phyloP scores from a whole-genome alignment of 148 eudicot species.

The Camellia granthamiana region DNA sequence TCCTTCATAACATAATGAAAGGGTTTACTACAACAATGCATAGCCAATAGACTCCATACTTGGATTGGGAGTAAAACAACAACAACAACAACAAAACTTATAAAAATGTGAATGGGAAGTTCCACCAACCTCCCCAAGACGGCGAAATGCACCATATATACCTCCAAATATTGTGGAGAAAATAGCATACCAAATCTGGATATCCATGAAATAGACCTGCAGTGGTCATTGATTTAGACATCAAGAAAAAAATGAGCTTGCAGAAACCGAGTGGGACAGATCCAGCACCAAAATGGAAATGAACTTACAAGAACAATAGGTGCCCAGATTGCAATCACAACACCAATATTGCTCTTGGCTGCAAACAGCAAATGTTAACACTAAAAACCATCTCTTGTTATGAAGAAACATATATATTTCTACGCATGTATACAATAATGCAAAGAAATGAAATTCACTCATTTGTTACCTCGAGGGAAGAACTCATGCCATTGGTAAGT shows the following conservation, averaged over 20 bases:
- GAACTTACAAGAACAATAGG: constrained; percentile 59
- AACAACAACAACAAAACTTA: neutral
- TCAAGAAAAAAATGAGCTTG: neutral
- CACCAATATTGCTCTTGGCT: constrained; percentile 64
- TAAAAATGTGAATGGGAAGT: constrained; percentile 11
- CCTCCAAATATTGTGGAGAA: constrained; percentile 71
- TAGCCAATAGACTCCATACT: neutral
- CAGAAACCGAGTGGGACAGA: constrained; percentile 1
- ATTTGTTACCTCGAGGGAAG: constrained; percentile 54
- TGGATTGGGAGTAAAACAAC: neutral
- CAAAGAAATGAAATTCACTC: neutral
- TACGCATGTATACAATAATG: neutral
- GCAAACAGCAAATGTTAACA: constrained; percentile 27
- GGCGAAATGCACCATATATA: constrained; percentile 64
- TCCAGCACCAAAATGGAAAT: neutral
- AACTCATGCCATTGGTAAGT: constrained; percentile 63
- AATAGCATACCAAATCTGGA: constrained; percentile 69
- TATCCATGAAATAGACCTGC: constrained; percentile 76
- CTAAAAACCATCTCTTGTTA: constrained; percentile 11
- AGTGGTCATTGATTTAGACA: constrained; percentile 17
- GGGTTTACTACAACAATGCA: neutral
- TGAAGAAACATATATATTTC: neutral
- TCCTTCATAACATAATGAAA: too few relatives aligned
- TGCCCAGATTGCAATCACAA: constrained; percentile 70
- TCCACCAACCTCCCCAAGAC: constrained; percentile 67